These are phyloP conservation scores for Huntiella savannae DNA, from an alignment of 2,329 filamentous ascomycete species.

Conservation along the genomic window DNA sequence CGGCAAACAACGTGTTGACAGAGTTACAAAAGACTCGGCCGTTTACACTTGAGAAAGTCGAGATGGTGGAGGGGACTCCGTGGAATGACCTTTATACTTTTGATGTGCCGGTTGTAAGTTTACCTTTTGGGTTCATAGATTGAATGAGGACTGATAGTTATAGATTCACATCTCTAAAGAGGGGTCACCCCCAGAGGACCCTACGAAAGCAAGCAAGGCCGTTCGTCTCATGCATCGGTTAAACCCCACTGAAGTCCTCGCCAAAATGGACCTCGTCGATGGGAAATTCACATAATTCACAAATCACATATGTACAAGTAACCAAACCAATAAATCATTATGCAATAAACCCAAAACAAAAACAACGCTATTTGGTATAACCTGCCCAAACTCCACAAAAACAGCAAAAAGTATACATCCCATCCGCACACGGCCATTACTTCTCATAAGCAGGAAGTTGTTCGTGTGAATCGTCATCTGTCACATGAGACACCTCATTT, in stretches of 20 bases:
- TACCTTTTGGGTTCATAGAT: neutral
- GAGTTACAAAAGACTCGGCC: constrained; percentile 26
- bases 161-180: constrained; percentile 46
- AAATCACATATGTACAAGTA: neutral
- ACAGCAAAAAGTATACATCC: neutral
- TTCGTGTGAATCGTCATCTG: constrained; percentile 14
- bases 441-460: constrained; percentile 23
- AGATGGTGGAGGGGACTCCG: constrained; percentile 44
- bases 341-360: neutral
- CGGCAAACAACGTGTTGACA: constrained; percentile 49
- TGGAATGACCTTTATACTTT: constrained; percentile 66
- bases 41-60: constrained; percentile 50
- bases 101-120: constrained; percentile 57
- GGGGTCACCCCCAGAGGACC: constrained; percentile 29
- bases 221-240: constrained; percentile 66
- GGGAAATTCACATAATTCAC: constrained; percentile 6
- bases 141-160: neutral
- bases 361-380: neutral
- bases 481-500: neutral
- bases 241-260: constrained; percentile 43
- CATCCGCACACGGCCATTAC: constrained; percentile 11
- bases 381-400: neutral
- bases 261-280: constrained; percentile 46
- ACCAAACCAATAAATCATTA: neutral
- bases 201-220: constrained; percentile 36